Evolutionary conservation across 2,329 filamentous ascomycete genomes (phyloP), one percentile per base, ranked within the genome.

Genomic region (Neofusicoccum umdonicola): DNA sequence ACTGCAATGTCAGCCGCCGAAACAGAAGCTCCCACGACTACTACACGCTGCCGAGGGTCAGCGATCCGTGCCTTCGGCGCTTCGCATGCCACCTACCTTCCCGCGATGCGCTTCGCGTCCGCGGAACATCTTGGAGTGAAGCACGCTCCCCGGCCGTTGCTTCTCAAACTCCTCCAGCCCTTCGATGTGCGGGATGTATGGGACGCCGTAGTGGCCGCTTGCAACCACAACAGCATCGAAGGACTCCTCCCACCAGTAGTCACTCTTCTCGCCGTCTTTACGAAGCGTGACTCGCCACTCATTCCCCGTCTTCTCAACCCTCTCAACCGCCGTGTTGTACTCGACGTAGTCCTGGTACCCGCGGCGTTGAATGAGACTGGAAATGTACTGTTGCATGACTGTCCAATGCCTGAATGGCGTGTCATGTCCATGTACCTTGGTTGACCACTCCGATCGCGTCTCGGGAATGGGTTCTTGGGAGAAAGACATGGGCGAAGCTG

Each of bases 21-120:
- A 3, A 89, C 87, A 0, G 85, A 88, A 0, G 85, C 87, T 3
- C 88, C 87, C 1, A 90, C 85, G 0, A 88, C 81, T 0, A 90
- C 78, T 0, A 89, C 84, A 65, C 78, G 81, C 84, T 87, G 56
- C 3, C 19, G 12, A 7, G 7, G n/a, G n/a, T 54, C n/a, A 51
- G 58, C 45, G 15, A 12, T 2, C 13, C 7, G 45, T 41, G 9
- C 6, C 17, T 19, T 27, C 12, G 35, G 9, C 7, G 12, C 7
- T 7, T 6, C 12, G 31, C 19, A 34, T 31, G 27, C 27, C 37
- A 50, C 58, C 13, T 12, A 62, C 58, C 52, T 51, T 57, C 9
- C 63, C 78, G 31, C 69, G 71, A 68, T 80, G 86, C 4, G 72
- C 69, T 1, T 84, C 78, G 12, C 78, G 73, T 0, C 81, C 81